phyloP scores from a whole-genome alignment of 1,139 yeast genomes.

The Yamadazyma oceani region DNA sequence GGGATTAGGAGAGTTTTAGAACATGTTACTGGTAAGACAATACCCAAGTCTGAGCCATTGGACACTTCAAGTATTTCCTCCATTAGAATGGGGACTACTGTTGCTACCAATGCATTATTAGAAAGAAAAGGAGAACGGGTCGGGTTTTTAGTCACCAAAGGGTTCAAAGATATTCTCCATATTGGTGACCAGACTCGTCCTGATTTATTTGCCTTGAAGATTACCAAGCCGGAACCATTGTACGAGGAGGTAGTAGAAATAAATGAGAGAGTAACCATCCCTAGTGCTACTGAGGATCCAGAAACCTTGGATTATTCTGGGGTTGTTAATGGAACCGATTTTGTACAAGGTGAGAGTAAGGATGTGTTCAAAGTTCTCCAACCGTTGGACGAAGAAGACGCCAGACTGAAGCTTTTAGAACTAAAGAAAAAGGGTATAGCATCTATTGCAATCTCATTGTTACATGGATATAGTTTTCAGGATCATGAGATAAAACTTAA shows the following conservation, averaged over 20 bases:
- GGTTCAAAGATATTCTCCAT: slow-evolving; percentile 58
- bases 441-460: slow-evolving; percentile 64
- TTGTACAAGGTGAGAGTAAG: slow-evolving; percentile 55
- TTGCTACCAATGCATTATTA: slow-evolving; percentile 72
- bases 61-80: slow-evolving; percentile 38
- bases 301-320: slow-evolving; percentile 21
- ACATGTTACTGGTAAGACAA: slow-evolving; percentile 9
- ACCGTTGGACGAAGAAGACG: slow-evolving; percentile 41
- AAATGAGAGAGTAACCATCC: slow-evolving; percentile 71
- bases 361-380: slow-evolving; percentile 57
- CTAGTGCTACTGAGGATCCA: slow-evolving; percentile 64
- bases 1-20: slow-evolving; percentile 23
- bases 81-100: slow-evolving; percentile 78
- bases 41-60: slow-evolving; percentile 16
- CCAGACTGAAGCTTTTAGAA: slow-evolving; percentile 35
- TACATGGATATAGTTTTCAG: slow-evolving; percentile 73
- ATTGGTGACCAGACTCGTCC: slow-evolving; percentile 80
- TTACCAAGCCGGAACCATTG: slow-evolving; percentile 54
- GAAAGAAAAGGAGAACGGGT: slow-evolving; percentile 67
- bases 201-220: slow-evolving; percentile 59
- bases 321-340: slow-evolving; percentile 10
- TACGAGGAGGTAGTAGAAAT: slow-evolving; percentile 65
- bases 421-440: slow-evolving; percentile 56
- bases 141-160: slow-evolving; percentile 62
- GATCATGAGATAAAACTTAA: slow-evolving; percentile 64